Evolutionary conservation across 805 yeast species (phyloP).

Genomic region (Tetrapisispora fleetii): DNA sequence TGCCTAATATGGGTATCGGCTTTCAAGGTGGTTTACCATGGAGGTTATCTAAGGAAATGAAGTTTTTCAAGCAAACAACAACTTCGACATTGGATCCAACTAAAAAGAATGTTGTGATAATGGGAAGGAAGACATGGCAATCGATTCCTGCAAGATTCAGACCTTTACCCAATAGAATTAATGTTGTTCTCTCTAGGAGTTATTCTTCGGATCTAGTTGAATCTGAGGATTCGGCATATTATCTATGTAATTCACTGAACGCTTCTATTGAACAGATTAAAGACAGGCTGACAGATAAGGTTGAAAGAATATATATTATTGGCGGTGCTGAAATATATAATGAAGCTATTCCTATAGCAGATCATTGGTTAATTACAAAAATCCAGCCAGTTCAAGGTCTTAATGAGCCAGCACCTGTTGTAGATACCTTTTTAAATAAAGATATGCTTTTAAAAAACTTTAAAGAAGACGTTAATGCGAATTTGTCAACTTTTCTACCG

Average conservation of each 20-base stretch:
- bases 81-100: constrained; percentile 30
- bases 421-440: constrained; percentile 63
- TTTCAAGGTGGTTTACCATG: constrained; percentile 76
- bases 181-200: constrained; percentile 61
- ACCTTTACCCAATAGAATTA: constrained; percentile 68
- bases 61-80: constrained; percentile 72
- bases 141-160: constrained; percentile 78
- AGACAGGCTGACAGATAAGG: constrained; percentile 4
- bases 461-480: constrained; percentile 16
- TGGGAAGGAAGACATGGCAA: constrained; percentile 97
- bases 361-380: constrained; percentile 61
- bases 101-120: constrained; percentile 64
- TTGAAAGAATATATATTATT: constrained; percentile 66
- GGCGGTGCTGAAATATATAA: constrained; percentile 90
- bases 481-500: constrained; percentile 33
- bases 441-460: constrained; percentile 10
- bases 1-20: constrained; percentile 81
- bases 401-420: constrained; percentile 30
- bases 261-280: constrained; percentile 33
- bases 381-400: constrained; percentile 31
- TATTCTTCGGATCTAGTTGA: constrained; percentile 5
- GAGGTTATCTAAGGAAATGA: constrained; percentile 76
- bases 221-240: constrained; percentile 1
- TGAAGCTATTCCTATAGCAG: constrained; percentile 38
- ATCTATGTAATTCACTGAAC: constrained; percentile 34